These are phyloP conservation scores for Senna siamea DNA, from an alignment of 306 rosid genomes.

Conservation along the genomic window DNA sequence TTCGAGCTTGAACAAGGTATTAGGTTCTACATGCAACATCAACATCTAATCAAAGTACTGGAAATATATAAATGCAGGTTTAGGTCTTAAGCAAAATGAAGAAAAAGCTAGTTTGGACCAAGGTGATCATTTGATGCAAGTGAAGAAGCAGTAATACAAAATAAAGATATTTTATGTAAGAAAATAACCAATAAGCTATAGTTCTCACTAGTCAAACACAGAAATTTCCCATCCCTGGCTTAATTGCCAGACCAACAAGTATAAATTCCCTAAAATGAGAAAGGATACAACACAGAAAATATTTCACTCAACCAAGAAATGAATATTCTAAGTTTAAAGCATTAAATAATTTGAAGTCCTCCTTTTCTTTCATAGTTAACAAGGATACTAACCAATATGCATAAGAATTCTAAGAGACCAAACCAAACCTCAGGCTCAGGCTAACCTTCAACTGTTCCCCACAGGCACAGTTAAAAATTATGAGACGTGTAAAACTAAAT, in stretches of 20 bases:
- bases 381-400: background rate
- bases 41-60: no score
- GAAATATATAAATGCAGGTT: background rate
- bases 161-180: no score
- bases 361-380: slow-evolving; percentile 5
- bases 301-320: slow-evolving; percentile 5
- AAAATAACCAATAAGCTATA: slow-evolving; percentile 10
- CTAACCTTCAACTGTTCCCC: slow-evolving; percentile 11
- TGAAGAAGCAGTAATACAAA: no score
- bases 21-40: no score
- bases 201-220: slow-evolving; percentile 1
- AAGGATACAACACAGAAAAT: background rate
- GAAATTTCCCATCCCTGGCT: slow-evolving; percentile 10
- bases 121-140: background rate
- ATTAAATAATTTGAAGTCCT: slow-evolving; percentile 9
- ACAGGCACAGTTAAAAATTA: background rate
- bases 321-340: background rate
- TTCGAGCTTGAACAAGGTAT: no score
- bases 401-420: background rate
- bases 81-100: background rate
- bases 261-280: slow-evolving; percentile 4
- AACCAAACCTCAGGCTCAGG: slow-evolving; percentile 10
- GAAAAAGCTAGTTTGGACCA: background rate
- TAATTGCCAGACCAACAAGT: slow-evolving; percentile 9
- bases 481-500: background rate